Base-by-base conservation (phyloP, 2,329 filamentous ascomycete genomes). In the Neospermospora avenae region DNA sequence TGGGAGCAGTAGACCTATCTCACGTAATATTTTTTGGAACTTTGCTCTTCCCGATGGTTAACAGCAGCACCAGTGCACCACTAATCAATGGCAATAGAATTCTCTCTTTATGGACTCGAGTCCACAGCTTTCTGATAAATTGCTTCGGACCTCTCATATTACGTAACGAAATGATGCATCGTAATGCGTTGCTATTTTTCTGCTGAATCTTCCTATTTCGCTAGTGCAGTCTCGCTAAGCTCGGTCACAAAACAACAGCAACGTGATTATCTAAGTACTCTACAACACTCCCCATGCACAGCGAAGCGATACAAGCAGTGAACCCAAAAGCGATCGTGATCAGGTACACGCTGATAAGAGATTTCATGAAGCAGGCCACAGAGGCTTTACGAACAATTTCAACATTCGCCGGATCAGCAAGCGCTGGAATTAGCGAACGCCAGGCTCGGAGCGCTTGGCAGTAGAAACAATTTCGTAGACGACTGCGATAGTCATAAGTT, bases 271-370 rank as follows among this genome's bases (percentile, higher is more conserved):
- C 74, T 76, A 80, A 80, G 60, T 77, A 79, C 67, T 75, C 67
- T 25, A 69, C 71, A 55, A 83, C 80, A 63, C 81, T 74, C 0
- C 78, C 78, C 65, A 83, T 71, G 64, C 82, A 81, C 58, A 77
- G 76, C 22, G 79, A 76, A 1, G 79, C 72, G n/a, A 82, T 59
- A 53, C 81, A 78, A 20, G 77, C 77, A 1, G 79, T 62, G 0
- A 64, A 75, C 0, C 81, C 81, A 65, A 82, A 83, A 0, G 77
- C 80, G 67, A 83, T 81, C 61, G 77, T 80, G 14, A 77, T 75
- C 69, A 78, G 77, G 64, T 83, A 84, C 82, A 42, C 75, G 74
- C 42, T 77, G 65, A 37, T 48, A 13, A 61, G 39, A 20, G 53
- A 31, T 14, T 22, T 42, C 77, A 76, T 82, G 79, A 0, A 7